Evolutionary conservation across 352 stramenopile species (phyloP), one percentile per base, ranked within the genome.

Genomic region (Phytophthora rubi): DNA sequence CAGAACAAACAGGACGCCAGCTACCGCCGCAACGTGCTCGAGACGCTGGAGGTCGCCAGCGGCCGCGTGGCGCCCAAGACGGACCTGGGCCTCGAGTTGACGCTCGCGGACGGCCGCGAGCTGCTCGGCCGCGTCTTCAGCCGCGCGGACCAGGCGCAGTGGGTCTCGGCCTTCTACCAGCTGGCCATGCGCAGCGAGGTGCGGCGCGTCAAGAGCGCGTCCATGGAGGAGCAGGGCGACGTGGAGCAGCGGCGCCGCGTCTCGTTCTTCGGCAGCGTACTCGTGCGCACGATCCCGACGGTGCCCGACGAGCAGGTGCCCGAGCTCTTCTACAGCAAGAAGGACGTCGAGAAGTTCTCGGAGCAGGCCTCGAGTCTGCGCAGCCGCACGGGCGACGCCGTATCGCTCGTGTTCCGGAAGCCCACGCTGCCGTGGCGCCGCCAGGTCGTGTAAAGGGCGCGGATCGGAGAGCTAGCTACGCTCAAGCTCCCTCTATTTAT

Each of bases 91-190:
- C 30, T 92, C 28, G 83, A 89, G 68, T 72, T 90, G 28, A 67
- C 65, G n/a, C 71, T 80, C 47, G 47, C 55, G 2, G 79, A 90
- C 53, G 82, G 81, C 28, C 78, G 77, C 3, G 76, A 89, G 53
- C 70, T 81, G 32, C 45, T 88, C 44, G 76, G 47, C 4, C 81
- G 83, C 48, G 64, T 86, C 4, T 90, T 90, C 49, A 85, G 74
- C 53, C 80, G 82, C 35, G 76, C 66, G 26, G 83, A 92, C 45
- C 75, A 88, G 45, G 80, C 82, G 7, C 70, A 79, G 28, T 92
- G 83, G 83, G 73, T 89, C 65, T 89, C 83, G 32, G 83, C 83
- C 15, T 90, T 90, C 62, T 80, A 92, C 42, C 81, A 84, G 1
- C 68, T 92, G 42, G 75, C 76, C 16, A 62, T 90, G 48, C 78